A percentile compares a stretch with the other conserved stretches of the same genome.
Conservation (phyloP, 1,139 yeast species). For the Geotrichum candidum region DNA sequence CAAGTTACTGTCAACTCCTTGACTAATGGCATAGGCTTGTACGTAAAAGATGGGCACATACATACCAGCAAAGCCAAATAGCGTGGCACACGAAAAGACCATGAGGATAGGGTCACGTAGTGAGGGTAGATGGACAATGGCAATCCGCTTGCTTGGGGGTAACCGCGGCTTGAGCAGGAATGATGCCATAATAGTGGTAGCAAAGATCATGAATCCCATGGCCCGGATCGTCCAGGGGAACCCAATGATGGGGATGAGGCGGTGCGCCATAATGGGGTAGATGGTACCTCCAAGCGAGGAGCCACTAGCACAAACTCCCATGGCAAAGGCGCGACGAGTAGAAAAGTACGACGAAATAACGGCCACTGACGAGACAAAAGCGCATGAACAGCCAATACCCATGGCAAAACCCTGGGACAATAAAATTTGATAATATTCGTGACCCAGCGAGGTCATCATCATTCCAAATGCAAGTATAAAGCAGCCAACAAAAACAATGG, state of each 20-base stretch:
- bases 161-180: constrained; percentile 26
- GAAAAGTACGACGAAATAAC: constrained; percentile 46
- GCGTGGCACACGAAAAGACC: constrained; percentile 28
- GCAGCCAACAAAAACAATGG: constrained; percentile 42
- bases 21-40: constrained; percentile 29
- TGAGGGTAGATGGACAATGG: constrained; percentile 27
- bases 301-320: constrained; percentile 53
- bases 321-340: constrained; percentile 48
- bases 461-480: constrained; percentile 41
- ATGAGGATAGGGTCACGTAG: constrained; percentile 32
- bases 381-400: constrained; percentile 44
- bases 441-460: constrained; percentile 48
- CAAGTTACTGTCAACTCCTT: constrained; percentile 23
- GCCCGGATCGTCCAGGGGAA: constrained; percentile 34
- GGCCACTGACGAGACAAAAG: constrained; percentile 24
- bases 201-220: constrained; percentile 30
- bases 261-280: constrained; percentile 30
- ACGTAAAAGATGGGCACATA: constrained; percentile 36
- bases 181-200: constrained; percentile 23
- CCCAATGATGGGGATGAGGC: constrained; percentile 30
- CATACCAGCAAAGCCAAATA: constrained; percentile 34
- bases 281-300: constrained; percentile 43
- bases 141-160: constrained; percentile 32
- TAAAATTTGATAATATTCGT: constrained; percentile 48
- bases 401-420: constrained; percentile 50